Evolutionary conservation across 805 yeast genomes (phyloP), one percentile per base, ranked within the genome.

Genomic region (Suhomyces tanzawaensis): DNA sequence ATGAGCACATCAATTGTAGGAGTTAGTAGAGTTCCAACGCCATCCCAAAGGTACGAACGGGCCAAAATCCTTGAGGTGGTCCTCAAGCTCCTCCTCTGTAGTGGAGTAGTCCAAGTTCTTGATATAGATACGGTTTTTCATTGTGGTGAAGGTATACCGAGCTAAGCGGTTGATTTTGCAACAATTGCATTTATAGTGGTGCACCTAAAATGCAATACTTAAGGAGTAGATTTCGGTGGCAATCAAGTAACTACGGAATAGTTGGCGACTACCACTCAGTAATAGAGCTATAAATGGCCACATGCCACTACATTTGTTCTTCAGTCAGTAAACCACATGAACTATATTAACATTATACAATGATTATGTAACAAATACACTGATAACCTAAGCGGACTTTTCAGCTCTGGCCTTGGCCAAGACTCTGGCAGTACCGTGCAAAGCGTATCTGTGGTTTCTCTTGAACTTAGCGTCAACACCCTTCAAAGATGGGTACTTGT

Each of bases 401-500:
- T 66, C 79, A 62, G 81, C 82, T 62, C 78, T 75, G 57, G 81
- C 81, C 65, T 82, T 87, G 70, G 95, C 95, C 69, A 89, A 80
- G 60, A 90, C 91, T 79, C 81, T 88, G 60, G 86, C 89, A 60
- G 95, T 88, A 76, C 99, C 99, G 76, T 85, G 96, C 68, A 88
- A 82, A 77, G 97, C 98, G 76, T 81, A 86, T 78, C 86, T 90
- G 93, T 91, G 98, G 95, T 93, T 93, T 79, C 98, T 85, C 71
- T 82, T 82, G 95, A 93, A 93, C 85, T 93, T 93, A 71, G 99
- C 82, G 76, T 93, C 98, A 72, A 91, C 97, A 81, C 95, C 95
- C 79, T 87, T 91, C 76, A 88, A 81, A 56, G 98, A 90, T 60
- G 96, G 96, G 83, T 91, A 89, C 81, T 87, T 90, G 95, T 81